These are phyloP conservation scores for Zygoascus bituminiphila DNA, from an alignment of 805 yeast species.

Conservation along the genomic window DNA sequence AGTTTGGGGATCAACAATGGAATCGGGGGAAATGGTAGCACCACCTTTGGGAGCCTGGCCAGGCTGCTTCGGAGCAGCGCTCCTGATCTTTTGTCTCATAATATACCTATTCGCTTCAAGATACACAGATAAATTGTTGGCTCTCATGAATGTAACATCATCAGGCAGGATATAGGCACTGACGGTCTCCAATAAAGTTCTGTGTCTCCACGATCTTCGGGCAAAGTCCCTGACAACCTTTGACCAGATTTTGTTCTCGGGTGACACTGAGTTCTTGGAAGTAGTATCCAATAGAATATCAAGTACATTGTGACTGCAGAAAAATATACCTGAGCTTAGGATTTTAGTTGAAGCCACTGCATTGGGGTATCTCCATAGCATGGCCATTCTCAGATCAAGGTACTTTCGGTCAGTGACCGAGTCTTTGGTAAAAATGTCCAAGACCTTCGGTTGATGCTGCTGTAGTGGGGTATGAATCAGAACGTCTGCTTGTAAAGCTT, in stretches of 20 bases:
- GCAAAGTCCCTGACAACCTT: conserved; percentile 72
- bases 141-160: conserved; percentile 59
- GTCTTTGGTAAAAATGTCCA: conserved; percentile 66
- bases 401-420: conserved; percentile 65
- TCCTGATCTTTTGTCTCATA: conserved; percentile 39
- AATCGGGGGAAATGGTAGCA: conserved; percentile 83
- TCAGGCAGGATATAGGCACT: conserved; percentile 65
- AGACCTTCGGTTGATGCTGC: conserved; percentile 35
- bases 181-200: conserved; percentile 47
- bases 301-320: conserved; percentile 48
- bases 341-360: conserved; percentile 68
- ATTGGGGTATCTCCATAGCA: conserved; percentile 83
- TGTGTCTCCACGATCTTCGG: conserved; percentile 86
- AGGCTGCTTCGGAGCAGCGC: conserved; percentile 20
- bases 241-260: conserved; percentile 12
- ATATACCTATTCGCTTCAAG: conserved; percentile 83
- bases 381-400: conserved; percentile 70
- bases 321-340: conserved; percentile 64
- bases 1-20: conserved; percentile 64
- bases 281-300: conserved; percentile 38
- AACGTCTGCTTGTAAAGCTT: conserved; percentile 57
- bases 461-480: conserved; percentile 34
- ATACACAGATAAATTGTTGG: conserved; percentile 70
- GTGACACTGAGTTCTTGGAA: conserved; percentile 13
- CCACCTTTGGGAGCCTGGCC: conserved; percentile 25